Evolutionary conservation across 2,329 filamentous ascomycete genomes (phyloP), one percentile per base, ranked within the genome.

Genomic region (Orbilia blumenaviensis): DNA sequence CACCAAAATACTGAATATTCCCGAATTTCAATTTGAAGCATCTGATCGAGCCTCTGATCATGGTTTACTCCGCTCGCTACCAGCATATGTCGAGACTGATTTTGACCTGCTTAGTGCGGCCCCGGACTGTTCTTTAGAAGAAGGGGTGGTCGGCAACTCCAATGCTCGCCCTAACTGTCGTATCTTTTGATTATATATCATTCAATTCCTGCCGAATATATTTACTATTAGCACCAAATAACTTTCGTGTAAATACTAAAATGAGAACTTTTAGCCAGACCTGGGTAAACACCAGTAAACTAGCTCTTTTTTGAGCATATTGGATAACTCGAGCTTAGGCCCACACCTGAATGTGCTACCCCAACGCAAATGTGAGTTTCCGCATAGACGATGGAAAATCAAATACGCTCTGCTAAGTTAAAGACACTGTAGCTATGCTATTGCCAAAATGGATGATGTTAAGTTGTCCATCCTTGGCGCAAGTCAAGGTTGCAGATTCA

Each of bases 81-180:
- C 54, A 6, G 56, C 52, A 5, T 61, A 61, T 44, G 54, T 60
- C 1, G 52, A 42, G 27, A 69, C 56, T 2, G 42, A 69, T 34
- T 52, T 42, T 23, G 54, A 67, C 36, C 4, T 44, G 10, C 21
- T 56, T 36, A 34, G n/a, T 10, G 21, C 16, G n/a, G n/a, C n/a
- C 7, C 34, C 29, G 2, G n/a, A 1, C 14, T 46, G 50, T 10
- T 36, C 16, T 4, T 38, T 21, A 2, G 18, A 50, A 7, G 25
- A 52, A 9, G 42, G 34, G 2, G 8, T 48, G 32, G 34, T 27
- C 16, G 38, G 9, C 0, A 25, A 38, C 12, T 25, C 27, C 2
- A 25, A 48, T 27, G 42, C n/a, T 9, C 10, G 16, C 14, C 10
- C 5, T 27, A 8, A 23, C 5, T 69, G 66, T 44, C 34, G 25